These are phyloP conservation scores for Cytospora chrysosperma DNA, from an alignment of 2,329 filamentous ascomycete species.

Conservation along the genomic window DNA sequence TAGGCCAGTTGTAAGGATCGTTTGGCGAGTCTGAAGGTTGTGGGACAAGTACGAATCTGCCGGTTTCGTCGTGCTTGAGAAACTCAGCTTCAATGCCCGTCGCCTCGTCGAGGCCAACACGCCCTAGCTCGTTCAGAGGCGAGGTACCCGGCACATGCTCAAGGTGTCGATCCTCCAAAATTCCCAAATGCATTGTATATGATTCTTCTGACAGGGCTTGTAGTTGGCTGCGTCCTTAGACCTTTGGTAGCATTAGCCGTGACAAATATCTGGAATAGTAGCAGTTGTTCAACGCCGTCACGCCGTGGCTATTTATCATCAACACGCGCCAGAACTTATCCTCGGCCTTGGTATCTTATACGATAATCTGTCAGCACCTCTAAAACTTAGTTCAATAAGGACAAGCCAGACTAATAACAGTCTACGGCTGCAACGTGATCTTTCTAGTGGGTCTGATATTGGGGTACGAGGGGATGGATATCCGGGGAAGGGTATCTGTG, in stretches of 20 bases:
- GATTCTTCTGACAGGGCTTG: too few species aligned
- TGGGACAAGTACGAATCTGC: slow-evolving; percentile 47
- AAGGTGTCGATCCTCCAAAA: slow-evolving; percentile 29
- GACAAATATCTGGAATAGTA: background rate
- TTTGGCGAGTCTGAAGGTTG: slow-evolving; percentile 48
- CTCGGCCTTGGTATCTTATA: slow-evolving; percentile 8
- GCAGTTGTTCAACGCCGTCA: too few species aligned
- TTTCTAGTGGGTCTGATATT: background rate
- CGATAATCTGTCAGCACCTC: slow-evolving; percentile 8
- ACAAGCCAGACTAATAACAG: background rate
- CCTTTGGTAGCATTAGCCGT: background rate
- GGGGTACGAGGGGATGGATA: background rate
- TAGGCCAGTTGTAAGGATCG: slow-evolving; percentile 48
- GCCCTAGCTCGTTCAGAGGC: slow-evolving; percentile 29
- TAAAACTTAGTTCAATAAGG: background rate
- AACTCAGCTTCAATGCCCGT: slow-evolving; percentile 24
- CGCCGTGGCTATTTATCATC: too few species aligned
- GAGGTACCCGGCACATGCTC: slow-evolving; percentile 32
- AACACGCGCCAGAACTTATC: too few species aligned
- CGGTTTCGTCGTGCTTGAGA: slow-evolving; percentile 31
- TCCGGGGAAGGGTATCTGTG: background rate
- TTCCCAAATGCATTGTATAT: slow-evolving; percentile 30
- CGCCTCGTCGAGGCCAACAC: slow-evolving; percentile 24
- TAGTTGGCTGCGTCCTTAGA: background rate
- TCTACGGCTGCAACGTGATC: background rate